phyloP scores from a whole-genome alignment of 2,329 filamentous ascomycete genomes.

The Diaporthe ampelina region DNA sequence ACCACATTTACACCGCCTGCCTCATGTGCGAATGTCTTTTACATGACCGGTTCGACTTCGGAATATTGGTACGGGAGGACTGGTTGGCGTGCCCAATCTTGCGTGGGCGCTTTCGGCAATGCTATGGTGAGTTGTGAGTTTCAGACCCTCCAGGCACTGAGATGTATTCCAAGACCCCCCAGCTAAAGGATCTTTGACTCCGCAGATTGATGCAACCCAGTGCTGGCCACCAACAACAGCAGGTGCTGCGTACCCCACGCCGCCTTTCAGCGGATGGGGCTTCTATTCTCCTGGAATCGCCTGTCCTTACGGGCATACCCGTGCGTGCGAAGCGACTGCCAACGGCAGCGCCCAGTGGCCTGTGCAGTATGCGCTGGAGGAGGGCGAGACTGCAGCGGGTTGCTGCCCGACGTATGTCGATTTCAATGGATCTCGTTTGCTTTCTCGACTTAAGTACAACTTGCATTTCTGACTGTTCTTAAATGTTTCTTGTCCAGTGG shows the following conservation, averaged over 20 bases:
- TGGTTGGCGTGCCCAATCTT: not conserved
- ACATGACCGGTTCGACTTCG: not conserved
- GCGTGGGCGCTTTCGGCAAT: not conserved
- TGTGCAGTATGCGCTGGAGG: conserved; percentile 22
- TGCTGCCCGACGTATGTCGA: not conserved
- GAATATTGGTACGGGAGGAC: not conserved
- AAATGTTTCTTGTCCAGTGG: not conserved
- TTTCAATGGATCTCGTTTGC: not conserved
- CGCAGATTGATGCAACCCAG: conserved; percentile 3
- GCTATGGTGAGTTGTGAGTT: not conserved
- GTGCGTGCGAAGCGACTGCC: conserved; percentile 14
- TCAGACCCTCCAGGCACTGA: not conserved
- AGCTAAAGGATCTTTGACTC: not conserved
- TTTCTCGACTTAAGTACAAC: no score
- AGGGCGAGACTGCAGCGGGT: conserved; percentile 20
- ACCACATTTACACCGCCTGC: conserved; percentile 24
- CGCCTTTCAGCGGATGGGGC: conserved; percentile 9
- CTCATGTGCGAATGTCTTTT: conserved; percentile 17
- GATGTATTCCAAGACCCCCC: not conserved
- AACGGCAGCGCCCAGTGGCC: conserved; percentile 12
- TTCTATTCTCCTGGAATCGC: conserved; percentile 30
- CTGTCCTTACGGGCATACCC: conserved; percentile 2
- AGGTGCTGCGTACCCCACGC: conserved; percentile 11
- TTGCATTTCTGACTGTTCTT: no score
- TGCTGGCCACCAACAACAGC: conserved; percentile 31